phyloP scores from a whole-genome alignment of 495 filamentous ascomycete species.

The Penicillium turbatum region DNA sequence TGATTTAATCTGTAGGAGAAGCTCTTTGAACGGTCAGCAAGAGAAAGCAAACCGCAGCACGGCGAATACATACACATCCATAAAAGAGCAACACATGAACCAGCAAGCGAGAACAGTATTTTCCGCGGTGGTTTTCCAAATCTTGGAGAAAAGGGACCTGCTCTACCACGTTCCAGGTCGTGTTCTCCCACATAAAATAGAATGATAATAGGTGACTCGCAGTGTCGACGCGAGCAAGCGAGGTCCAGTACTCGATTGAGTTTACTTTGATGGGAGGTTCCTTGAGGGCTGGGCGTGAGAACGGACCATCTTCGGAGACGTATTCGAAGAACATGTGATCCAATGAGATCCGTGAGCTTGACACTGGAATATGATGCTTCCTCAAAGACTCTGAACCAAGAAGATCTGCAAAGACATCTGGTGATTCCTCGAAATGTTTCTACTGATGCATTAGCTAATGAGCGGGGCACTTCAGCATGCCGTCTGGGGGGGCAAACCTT shows the following conservation, averaged over 20 bases:
- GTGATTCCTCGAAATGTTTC: neutral
- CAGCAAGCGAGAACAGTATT: conserved; percentile 18
- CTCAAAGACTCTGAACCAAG: conserved; percentile 4
- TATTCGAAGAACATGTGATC: conserved; percentile 15
- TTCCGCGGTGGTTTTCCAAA: conserved; percentile 12
- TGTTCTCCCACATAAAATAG: conserved; percentile 30
- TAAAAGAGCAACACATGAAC: conserved; percentile 24
- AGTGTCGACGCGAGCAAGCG: conserved; percentile 19
- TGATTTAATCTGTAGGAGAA: conserved; percentile 22
- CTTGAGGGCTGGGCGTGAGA: conserved; percentile 4
- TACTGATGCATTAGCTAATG: neutral
- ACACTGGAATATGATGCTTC: conserved; percentile 6
- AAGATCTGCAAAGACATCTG: neutral
- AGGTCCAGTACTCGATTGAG: conserved; percentile 21
- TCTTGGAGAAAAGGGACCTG: conserved; percentile 21
- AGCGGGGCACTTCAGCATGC: neutral
- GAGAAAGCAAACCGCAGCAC: neutral
- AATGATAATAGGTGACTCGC: conserved; percentile 28
- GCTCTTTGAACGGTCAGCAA: conserved; percentile 18
- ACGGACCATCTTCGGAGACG: conserved; percentile 1
- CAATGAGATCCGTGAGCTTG: conserved; percentile 14
- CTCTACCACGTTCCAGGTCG: conserved; percentile 28
- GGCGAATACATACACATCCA: conserved; percentile 16
- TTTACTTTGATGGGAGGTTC: conserved; percentile 14
- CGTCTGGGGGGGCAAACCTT: neutral